These are phyloP conservation scores for Actinomortierella ambigua DNA, from an alignment of 371 early-diverging fungal species.

Conservation along the genomic window DNA sequence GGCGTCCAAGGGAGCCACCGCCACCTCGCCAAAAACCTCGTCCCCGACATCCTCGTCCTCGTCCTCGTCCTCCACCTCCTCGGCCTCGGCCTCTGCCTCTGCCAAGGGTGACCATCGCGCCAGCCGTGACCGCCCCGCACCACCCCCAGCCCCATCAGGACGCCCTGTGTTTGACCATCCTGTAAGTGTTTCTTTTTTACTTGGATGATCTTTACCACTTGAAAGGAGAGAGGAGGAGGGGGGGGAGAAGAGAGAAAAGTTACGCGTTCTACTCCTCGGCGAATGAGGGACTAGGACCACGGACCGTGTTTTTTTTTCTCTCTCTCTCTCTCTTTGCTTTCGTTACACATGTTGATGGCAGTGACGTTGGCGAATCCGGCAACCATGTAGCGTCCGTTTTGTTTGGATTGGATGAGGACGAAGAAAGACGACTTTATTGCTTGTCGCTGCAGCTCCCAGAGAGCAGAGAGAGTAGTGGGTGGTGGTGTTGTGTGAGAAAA, in stretches of 20 bases:
- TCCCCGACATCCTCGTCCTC: constrained; percentile 13
- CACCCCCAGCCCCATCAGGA: constrained; percentile 29
- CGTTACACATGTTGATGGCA: no score
- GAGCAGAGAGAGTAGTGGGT: no score
- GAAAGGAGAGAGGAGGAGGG: no score
- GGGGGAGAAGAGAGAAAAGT: no score
- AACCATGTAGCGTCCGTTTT: no score
- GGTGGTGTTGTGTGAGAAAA: no score
- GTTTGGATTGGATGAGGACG: no score
- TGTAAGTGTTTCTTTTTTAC: constrained; percentile 12
- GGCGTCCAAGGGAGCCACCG: constrained; percentile 41
- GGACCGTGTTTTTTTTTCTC: constrained; percentile 1
- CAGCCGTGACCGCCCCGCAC: constrained; percentile 23
- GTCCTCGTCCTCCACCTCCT: constrained; percentile 18
- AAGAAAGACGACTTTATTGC: no score
- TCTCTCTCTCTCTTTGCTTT: background rate
- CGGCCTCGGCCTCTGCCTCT: background rate
- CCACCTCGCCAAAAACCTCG: constrained; percentile 24
- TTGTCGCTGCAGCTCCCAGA: no score
- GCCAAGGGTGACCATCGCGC: constrained; percentile 16
- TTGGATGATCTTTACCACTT: background rate
- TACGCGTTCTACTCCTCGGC: no score
- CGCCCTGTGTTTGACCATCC: constrained; percentile 33
- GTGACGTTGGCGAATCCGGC: no score
- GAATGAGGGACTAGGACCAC: no score